Base-by-base conservation (phyloP, 176 grass and related monocot species). In the Carex myosuroides region DNA sequence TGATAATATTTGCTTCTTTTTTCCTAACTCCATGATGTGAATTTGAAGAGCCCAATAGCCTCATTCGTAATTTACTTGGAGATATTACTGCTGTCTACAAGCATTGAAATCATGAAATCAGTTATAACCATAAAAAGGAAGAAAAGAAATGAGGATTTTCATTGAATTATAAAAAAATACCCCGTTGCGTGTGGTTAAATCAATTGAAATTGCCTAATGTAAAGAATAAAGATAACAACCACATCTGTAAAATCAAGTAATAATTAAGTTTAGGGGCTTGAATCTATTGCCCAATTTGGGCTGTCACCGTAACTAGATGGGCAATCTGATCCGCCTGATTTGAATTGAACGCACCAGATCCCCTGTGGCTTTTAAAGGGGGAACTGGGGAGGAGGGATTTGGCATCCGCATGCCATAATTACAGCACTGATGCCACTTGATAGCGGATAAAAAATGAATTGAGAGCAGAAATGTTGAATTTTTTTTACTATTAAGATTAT, bases 61-160 rank as follows among this genome's bases (percentile, higher is more conserved):
- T 99, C 90, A 94, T 94, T 85, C 90, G 89, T 26, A 94, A 87
- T 83, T 95, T 99, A 26, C 91, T 90, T 1, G 93, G 96, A 66
- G 96, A 95, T 48, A 99, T 85, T 1, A 89, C 84, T 10, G 88
- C 89, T 81, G 87, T 90, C 96, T 95, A 60, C 60, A 83, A 46
- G 41, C 20, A 87, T 41, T 20, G 12, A 50, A 50, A 84, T 42
- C 60, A 12, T 64, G 53, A 73, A 69, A 77, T 56, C 12, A 56
- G 73, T 42, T 5, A 44, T 20, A 44, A 21, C 26, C 60, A 71
- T 35, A 80, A 3, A 14, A 17, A 21, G 33, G 4, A 5, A 70
- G 35, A 16, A 72, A 22, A 10, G 6, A 65, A 12, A 74, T 61
- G 16, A 55, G 22, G 62, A 21, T 21, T 24, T 75, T 29, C 21